phyloP scores from a whole-genome alignment of 495 filamentous ascomycete genomes.

The Oidiodendron maius region DNA sequence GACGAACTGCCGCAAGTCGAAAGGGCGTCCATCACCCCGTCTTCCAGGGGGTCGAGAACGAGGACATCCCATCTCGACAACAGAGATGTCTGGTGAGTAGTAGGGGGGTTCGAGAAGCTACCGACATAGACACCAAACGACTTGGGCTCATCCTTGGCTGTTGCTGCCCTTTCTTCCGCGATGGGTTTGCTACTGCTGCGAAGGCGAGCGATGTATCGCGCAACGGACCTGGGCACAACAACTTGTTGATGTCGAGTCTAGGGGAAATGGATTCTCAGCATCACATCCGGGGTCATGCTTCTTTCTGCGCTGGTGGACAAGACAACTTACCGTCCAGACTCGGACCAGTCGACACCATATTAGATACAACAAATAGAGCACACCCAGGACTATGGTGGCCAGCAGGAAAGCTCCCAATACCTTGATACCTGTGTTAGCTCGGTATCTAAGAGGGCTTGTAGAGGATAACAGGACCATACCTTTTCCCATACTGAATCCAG shows the following conservation, averaged over 20 bases:
- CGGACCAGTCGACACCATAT: neutral
- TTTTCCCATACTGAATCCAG: conserved; percentile 16
- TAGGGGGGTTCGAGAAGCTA: conserved; percentile 26
- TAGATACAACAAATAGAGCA: neutral
- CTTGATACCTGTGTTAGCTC: neutral
- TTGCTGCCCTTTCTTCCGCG: neutral
- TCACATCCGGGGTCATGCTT: neutral
- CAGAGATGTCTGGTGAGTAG: conserved; percentile 24
- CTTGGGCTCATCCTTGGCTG: conserved; percentile 22
- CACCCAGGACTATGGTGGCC: neutral
- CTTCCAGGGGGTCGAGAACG: conserved; percentile 33
- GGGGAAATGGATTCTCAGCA: neutral
- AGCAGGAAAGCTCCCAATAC: neutral
- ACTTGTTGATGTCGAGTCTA: too few species aligned
- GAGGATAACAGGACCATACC: too few species aligned
- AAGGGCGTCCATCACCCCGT: conserved; percentile 30
- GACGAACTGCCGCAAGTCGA: neutral
- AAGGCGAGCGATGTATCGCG: neutral
- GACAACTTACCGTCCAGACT: neutral
- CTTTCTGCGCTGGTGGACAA: neutral
- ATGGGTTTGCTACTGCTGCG: neutral
- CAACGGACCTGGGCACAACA: too few species aligned
- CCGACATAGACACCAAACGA: conserved; percentile 41
- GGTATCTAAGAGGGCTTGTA: neutral
- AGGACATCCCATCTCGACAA: conserved; percentile 37